Percentiles rank a stretch among this genome's conserved stretches.
These are phyloP conservation scores for Fusarium sp. DNA, from an alignment of 2,329 filamentous ascomycete species.

Conservation along the genomic window DNA sequence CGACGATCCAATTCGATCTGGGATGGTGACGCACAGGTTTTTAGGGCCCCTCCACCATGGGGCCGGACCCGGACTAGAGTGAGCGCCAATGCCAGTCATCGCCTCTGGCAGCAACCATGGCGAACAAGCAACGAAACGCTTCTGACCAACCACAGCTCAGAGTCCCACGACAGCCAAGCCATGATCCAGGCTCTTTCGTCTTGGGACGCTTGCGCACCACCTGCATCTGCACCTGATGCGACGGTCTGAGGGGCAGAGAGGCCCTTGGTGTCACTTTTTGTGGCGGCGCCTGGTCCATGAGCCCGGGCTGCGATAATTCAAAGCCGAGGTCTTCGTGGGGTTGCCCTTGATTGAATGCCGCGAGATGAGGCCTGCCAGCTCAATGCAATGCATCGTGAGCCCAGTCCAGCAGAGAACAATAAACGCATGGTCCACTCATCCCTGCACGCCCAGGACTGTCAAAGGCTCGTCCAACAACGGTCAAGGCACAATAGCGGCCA, in stretches of 20 bases:
- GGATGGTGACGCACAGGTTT: conserved; percentile 51
- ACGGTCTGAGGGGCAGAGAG: conserved; percentile 9
- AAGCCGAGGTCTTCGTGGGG: conserved; percentile 25
- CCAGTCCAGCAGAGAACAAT: neutral
- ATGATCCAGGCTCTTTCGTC: conserved; percentile 36
- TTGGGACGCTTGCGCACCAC: conserved; percentile 14
- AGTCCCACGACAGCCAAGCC: conserved; percentile 20
- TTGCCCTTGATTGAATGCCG: conserved; percentile 12
- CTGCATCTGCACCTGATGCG: conserved; percentile 41
- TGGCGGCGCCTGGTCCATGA: conserved; percentile 25
- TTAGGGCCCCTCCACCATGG: conserved; percentile 46
- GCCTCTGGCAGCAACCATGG: conserved; percentile 46
- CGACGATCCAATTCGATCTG: conserved; percentile 51
- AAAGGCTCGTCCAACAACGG: conserved; percentile 9
- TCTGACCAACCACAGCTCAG: conserved; percentile 21
- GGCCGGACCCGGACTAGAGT: conserved; percentile 47
- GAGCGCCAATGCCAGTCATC: conserved; percentile 52
- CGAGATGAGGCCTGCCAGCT: conserved; percentile 32
- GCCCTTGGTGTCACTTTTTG: conserved; percentile 27
- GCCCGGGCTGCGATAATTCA: conserved; percentile 21
- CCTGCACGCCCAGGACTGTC: conserved; percentile 13
- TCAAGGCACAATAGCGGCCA: conserved; percentile 10
- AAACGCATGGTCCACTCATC: conserved; percentile 6
- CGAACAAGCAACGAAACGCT: conserved; percentile 19
- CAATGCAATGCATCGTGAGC: conserved; percentile 18